Percentiles rank a stretch among this genome's conserved stretches.
Conservation (phyloP, 352 stramenopile species). For the Phytophthora sansomeana region DNA sequence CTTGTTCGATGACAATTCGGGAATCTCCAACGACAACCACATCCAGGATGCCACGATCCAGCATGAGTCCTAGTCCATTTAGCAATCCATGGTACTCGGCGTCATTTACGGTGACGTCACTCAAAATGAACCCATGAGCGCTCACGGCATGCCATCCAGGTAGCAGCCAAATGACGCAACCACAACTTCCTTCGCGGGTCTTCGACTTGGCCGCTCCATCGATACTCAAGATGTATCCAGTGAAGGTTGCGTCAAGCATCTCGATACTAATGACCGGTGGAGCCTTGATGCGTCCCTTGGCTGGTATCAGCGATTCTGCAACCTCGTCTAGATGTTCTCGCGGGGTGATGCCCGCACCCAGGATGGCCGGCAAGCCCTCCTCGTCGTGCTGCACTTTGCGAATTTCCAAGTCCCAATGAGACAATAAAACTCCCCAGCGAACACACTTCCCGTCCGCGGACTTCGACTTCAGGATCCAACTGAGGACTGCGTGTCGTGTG, state of each 20-base stretch:
- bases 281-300: slow-evolving; percentile 11
- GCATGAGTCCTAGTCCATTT: background rate
- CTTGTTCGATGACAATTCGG: background rate
- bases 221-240: too few species aligned
- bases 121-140: background rate
- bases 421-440: slow-evolving; percentile 1
- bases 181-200: too few species aligned
- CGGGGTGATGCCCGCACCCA: slow-evolving; percentile 14
- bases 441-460: background rate
- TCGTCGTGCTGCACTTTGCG: background rate
- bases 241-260: too few species aligned
- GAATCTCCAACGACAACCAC: background rate
- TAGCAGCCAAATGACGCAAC: background rate
- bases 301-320: slow-evolving; percentile 1
- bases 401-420: slow-evolving; percentile 7
- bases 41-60: background rate
- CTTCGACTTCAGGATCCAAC: slow-evolving; percentile 5
- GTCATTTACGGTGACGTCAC: slow-evolving; percentile 8
- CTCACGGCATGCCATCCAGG: background rate
- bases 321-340: slow-evolving; percentile 14
- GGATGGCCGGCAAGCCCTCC: slow-evolving; percentile 8
- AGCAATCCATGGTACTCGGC: slow-evolving; percentile 3
- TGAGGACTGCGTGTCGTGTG: slow-evolving; percentile 11
- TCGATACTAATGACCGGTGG: slow-evolving; percentile 1
- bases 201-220: too few species aligned